Conservation (phyloP, 192 early-diverging fungal genomes). For the Oehlia diaphana region DNA sequence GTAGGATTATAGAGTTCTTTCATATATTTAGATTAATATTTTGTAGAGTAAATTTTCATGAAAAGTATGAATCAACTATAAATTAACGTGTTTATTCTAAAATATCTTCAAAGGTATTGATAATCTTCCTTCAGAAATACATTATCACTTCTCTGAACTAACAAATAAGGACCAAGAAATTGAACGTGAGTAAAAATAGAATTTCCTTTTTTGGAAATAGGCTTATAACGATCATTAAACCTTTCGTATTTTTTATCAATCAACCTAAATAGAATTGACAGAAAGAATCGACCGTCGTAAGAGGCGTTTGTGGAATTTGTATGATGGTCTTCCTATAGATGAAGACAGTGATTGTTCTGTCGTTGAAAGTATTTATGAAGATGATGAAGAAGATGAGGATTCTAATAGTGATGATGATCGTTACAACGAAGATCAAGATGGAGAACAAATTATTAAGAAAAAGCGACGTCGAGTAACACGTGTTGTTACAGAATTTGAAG, state of each 20-base stretch:
- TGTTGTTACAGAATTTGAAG: conserved; percentile 20
- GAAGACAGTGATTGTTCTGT: conserved; percentile 18
- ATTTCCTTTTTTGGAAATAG: not conserved
- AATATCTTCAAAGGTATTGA: not conserved
- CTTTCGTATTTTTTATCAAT: not conserved
- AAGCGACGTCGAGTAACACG: conserved; percentile 2
- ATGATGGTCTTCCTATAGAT: conserved; percentile 7
- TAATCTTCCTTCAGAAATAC: conserved; percentile 25
- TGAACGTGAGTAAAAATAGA: not conserved
- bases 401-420: conserved; percentile 12
- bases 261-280: not conserved
- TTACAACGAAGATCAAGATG: not conserved
- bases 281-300: conserved; percentile 19
- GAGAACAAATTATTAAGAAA: conserved; percentile 1
- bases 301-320: conserved; percentile 13
- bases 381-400: conserved; percentile 6
- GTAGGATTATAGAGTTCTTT: not conserved
- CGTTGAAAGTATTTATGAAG: conserved; percentile 4
- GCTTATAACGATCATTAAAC: too few relatives aligned
- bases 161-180: conserved; percentile 25
- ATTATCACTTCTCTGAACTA: conserved; percentile 20
- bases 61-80: not conserved
- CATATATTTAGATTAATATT: not conserved
- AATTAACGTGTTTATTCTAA: conserved; percentile 1
- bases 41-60: not conserved